These are phyloP conservation scores for Vaccinium myrtillus DNA, from an alignment of 148 eudicot species.

Conservation along the genomic window DNA sequence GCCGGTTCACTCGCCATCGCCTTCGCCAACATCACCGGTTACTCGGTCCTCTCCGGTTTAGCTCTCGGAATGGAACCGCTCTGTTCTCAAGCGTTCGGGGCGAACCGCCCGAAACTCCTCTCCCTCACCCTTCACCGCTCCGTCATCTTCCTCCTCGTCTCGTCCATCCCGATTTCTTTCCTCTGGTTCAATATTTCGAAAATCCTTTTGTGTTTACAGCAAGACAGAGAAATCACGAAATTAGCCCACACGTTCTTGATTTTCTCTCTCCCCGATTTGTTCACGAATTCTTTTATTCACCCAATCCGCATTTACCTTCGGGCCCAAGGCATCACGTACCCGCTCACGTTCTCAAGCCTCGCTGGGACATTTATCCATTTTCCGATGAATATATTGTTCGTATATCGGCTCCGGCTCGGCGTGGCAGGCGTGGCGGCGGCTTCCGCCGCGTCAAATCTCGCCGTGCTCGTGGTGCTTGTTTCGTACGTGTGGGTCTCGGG, in stretches of 20 bases:
- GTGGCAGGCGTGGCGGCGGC: constrained; percentile 72
- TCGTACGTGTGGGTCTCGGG: constrained; percentile 47
- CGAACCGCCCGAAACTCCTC: constrained; percentile 45
- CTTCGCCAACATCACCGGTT: constrained; percentile 80
- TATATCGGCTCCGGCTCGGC: constrained; percentile 38
- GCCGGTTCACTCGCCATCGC: constrained; percentile 83
- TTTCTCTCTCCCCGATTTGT: constrained; percentile 58
- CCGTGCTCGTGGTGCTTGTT: constrained; percentile 36
- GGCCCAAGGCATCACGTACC: constrained; percentile 76
- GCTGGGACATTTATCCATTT: constrained; percentile 52
- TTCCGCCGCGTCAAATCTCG: constrained; percentile 54
- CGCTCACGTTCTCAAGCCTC: constrained; percentile 61
- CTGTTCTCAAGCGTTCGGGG: constrained; percentile 83
- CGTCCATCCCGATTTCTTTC: constrained; percentile 45
- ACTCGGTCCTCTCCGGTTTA: constrained; percentile 67
- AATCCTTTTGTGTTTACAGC: constrained; percentile 39
- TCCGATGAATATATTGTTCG: constrained; percentile 44
- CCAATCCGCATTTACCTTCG: constrained; percentile 82
- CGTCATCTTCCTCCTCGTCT: constrained; percentile 46
- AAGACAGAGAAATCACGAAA: constrained; percentile 40
- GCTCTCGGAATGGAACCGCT: constrained; percentile 84
- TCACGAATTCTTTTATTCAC: constrained; percentile 58
- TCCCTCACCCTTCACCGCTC: constrained; percentile 69
- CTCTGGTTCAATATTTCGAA: constrained; percentile 53
- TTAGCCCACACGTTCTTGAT: constrained; percentile 54